Conservation (phyloP, 345 rosid species). For the Populus simonii region DNA sequence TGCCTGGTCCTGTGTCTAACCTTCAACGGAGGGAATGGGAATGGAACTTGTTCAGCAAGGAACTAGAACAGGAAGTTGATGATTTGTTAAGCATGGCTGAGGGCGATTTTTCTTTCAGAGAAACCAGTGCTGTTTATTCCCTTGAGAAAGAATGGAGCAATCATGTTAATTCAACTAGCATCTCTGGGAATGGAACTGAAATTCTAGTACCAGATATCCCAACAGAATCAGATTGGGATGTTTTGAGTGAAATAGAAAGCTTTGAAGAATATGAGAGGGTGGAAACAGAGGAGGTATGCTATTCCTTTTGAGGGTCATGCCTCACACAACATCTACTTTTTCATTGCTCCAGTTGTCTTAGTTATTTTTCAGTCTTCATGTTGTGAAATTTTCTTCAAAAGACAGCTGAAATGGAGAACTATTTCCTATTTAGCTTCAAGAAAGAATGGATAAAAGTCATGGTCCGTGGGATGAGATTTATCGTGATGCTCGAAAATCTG, state of each 20-base stretch:
- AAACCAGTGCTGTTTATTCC: conserved; percentile 46
- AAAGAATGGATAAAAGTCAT: conserved; percentile 68
- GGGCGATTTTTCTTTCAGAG: conserved; percentile 23
- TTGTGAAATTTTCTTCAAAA: conserved; percentile 6
- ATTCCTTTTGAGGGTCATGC: conserved; percentile 12
- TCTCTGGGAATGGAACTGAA: conserved; percentile 41
- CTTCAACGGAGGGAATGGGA: conserved; percentile 67
- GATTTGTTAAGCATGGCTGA: conserved; percentile 29
- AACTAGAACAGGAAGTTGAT: conserved; percentile 34
- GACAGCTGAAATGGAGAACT: conserved; percentile 21
- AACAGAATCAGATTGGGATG: conserved; percentile 66
- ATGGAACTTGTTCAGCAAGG: conserved; percentile 58
- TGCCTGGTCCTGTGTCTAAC: conserved; percentile 64
- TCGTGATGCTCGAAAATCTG: conserved; percentile 80
- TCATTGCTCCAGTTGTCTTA: not conserved
- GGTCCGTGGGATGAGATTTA: conserved; percentile 89
- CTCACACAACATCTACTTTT: not conserved
- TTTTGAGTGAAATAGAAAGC: conserved; percentile 57
- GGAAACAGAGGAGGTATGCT: conserved; percentile 80
- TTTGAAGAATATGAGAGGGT: conserved; percentile 69
- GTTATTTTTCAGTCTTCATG: not conserved
- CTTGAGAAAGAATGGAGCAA: conserved; percentile 61
- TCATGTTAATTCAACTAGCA: conserved; percentile 32
- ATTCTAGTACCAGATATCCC: conserved; percentile 47
- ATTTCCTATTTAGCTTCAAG: conserved; percentile 64